phyloP scores from a whole-genome alignment of 306 rosid genomes.

The Pyrus pyrifolia region DNA sequence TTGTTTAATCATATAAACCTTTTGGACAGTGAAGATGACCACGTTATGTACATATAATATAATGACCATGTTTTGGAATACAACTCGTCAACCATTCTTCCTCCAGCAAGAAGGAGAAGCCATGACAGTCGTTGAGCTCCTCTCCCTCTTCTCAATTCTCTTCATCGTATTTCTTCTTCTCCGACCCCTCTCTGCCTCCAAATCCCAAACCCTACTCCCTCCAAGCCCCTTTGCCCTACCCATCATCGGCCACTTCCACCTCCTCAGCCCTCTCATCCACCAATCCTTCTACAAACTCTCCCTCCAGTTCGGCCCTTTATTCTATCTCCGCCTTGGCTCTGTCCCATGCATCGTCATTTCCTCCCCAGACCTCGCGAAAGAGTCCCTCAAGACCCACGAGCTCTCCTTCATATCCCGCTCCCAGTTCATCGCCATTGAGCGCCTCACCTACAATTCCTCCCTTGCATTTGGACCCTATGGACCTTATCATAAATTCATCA shows the following conservation, averaged over 20 bases:
- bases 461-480: constrained; percentile 37
- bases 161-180: neutral
- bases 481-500: constrained; percentile 37
- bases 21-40: no score
- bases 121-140: neutral
- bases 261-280: constrained; percentile 28
- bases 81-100: neutral
- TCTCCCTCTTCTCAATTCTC: neutral
- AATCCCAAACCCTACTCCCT: constrained; percentile 15
- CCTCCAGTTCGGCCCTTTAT: constrained; percentile 26
- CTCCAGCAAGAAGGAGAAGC: neutral
- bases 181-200: neutral
- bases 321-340: constrained; percentile 30
- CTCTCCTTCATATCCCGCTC: constrained; percentile 15
- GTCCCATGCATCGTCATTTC: constrained; percentile 13
- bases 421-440: constrained; percentile 11
- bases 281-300: constrained; percentile 32
- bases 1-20: no score
- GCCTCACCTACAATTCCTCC: constrained; percentile 27
- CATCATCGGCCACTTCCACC: constrained; percentile 9
- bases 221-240: constrained; percentile 31
- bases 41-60: no score
- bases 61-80: no score
- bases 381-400: constrained; percentile 36
- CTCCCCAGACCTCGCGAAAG: constrained; percentile 28